Base-by-base conservation (phyloP, 345 rosid genomes). In the Isatis tinctoria region DNA sequence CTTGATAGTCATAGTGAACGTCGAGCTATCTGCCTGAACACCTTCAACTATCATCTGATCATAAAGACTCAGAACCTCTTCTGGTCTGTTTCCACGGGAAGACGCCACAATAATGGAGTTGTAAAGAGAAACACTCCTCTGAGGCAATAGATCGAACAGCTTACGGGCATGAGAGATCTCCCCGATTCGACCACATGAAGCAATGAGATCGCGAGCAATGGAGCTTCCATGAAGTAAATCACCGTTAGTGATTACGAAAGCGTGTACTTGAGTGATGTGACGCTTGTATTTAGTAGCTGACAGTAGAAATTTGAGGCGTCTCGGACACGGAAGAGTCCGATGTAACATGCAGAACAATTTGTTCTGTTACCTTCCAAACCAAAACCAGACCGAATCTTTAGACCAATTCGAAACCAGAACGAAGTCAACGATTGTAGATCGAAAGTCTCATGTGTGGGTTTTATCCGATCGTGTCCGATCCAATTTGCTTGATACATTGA, bases 11-110 rank as follows among this genome's bases (percentile, higher is more conserved):
- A 89, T 45, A 3, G 97, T 88, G 60, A 88, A 88, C 35, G 82
- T 89, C 2, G 96, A 85, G 86, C 93, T 92, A 74, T 89, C 93
- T 16, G 96, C 92, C 69, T 49, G 81, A 45, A 75, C 65, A 41
- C 81, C 80, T 70, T 85, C 92, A 32, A 32, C 0, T 22, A 83
- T 47, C 92, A 92, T 92, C 75, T 74, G 73, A 60, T 71, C 76
- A 74, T 85, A 88, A 33, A 88, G 79, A 8, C 75, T 30, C 37
- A 92, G 22, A 69, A 88, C 90, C 73, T 82, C 85, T 6, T 28
- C 14, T 18, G 89, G 81, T 22, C 12, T 60, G 56, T 51, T 67
- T 10, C 74, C 73, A 44, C 85, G 86, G 59, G 93, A 87, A 82
- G 82, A 85, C 3, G 82, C 87, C 18, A 82, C 36, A 47, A 86